These are phyloP conservation scores for Mycena indigotica DNA, from an alignment of 768 basidiomycete species.

Conservation along the genomic window DNA sequence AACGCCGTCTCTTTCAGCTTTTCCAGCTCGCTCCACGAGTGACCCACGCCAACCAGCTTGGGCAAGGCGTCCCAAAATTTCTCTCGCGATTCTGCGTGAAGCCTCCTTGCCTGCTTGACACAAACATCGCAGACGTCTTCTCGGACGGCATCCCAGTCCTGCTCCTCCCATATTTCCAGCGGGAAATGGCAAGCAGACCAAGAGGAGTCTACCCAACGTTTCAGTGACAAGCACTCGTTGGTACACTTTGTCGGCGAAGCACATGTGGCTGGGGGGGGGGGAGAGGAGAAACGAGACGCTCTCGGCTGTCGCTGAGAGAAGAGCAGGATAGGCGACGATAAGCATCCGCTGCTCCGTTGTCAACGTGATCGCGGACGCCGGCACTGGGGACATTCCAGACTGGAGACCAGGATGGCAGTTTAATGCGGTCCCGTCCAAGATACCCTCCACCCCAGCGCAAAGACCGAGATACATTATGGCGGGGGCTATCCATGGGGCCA, in stretches of 20 bases:
- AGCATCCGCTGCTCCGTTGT: constrained; percentile 11
- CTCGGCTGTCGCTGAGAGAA: background rate
- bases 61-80: constrained; percentile 18
- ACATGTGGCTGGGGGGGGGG: constrained; percentile 7
- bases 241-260: constrained; percentile 9
- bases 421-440: constrained; percentile 7
- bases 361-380: background rate
- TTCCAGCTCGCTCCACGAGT: constrained; percentile 11
- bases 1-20: constrained; percentile 8
- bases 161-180: constrained; percentile 20
- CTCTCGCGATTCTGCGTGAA: constrained; percentile 7
- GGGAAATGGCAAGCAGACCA: constrained; percentile 16
- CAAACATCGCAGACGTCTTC: constrained; percentile 12
- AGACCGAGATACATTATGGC: constrained; percentile 19
- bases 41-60: constrained; percentile 1
- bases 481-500: constrained; percentile 13
- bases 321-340: constrained; percentile 13
- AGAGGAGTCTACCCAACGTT: constrained; percentile 10
- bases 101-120: constrained; percentile 6
- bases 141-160: constrained; percentile 14
- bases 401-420: background rate
- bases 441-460: constrained; percentile 15
- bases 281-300: constrained; percentile 10
- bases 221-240: constrained; percentile 10
- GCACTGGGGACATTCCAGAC: background rate